Percentiles rank a stretch among this genome's conserved stretches.
Evolutionary conservation across 306 rosid genomes (phyloP).

Genomic region (Canavalia ensiformis): DNA sequence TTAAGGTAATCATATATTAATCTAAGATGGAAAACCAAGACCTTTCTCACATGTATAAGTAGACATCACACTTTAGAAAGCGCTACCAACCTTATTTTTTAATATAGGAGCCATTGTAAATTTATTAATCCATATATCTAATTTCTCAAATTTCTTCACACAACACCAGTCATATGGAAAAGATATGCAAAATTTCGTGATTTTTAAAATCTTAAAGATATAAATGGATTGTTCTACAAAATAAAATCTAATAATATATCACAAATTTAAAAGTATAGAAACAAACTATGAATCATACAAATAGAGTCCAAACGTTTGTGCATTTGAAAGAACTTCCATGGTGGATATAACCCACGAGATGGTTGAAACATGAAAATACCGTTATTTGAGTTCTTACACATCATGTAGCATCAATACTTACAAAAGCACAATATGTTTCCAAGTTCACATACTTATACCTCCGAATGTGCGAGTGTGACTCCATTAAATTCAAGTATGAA

Average conservation of each 20-base stretch:
- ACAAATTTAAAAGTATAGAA: neutral
- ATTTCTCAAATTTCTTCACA: neutral
- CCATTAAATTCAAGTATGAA: too few relatives aligned
- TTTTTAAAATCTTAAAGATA: conserved; percentile 10
- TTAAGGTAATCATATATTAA: conserved; percentile 32
- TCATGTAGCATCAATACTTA: conserved; percentile 87
- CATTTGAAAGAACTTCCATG: conserved; percentile 75
- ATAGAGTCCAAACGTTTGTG: conserved; percentile 81
- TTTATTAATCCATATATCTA: conserved; percentile 5
- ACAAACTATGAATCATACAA: conserved; percentile 62
- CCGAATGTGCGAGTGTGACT: too few relatives aligned
- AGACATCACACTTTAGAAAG: conserved; percentile 10
- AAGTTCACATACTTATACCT: conserved; percentile 23
- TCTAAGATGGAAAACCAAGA: conserved; percentile 19
- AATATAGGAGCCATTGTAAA: conserved; percentile 7
- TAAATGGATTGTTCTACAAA: neutral
- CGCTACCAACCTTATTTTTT: neutral
- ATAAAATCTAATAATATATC: conserved; percentile 13
- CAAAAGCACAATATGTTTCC: conserved; percentile 36
- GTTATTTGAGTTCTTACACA: conserved; percentile 84
- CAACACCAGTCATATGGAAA: conserved; percentile 11
- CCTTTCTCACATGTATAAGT: conserved; percentile 26
- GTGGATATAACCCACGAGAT: conserved; percentile 77
- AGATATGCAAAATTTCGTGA: neutral
- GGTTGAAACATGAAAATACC: conserved; percentile 83